Conservation (phyloP, 2,329 filamentous ascomycete genomes). For the Botrytis tulipae region DNA sequence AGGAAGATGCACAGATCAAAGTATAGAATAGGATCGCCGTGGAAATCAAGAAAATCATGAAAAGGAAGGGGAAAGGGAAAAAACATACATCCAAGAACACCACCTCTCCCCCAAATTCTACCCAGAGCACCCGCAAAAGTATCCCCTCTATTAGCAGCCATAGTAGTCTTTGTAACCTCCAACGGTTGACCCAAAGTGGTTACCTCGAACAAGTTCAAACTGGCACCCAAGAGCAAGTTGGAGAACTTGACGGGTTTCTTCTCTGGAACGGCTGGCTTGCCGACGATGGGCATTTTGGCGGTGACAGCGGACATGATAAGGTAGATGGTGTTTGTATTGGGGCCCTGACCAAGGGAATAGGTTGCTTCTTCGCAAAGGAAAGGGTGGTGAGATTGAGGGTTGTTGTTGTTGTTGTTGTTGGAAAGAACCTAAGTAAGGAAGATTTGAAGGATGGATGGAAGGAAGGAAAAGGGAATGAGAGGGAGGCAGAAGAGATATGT, state of each 20-base stretch:
- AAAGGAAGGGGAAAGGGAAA: background rate
- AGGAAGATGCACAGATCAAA: background rate
- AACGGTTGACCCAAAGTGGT: slow-evolving; percentile 71
- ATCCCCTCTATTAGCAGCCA: slow-evolving; percentile 94
- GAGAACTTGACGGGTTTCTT: slow-evolving; percentile 99
- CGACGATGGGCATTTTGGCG: slow-evolving; percentile 38
- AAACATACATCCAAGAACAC: slow-evolving; percentile 83
- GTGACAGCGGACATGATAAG: slow-evolving; percentile 58
- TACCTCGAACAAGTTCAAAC: slow-evolving; percentile 46
- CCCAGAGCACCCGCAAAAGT: slow-evolving; percentile 77
- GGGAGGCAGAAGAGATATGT: background rate
- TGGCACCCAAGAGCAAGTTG: slow-evolving; percentile 70
- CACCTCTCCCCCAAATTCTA: slow-evolving; percentile 92
- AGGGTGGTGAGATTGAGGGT: slow-evolving; percentile 3
- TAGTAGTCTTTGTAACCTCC: slow-evolving; percentile 99
- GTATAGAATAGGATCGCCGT: background rate
- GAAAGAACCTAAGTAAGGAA: background rate
- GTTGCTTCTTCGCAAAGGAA: slow-evolving; percentile 73
- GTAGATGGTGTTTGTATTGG: slow-evolving; percentile 53
- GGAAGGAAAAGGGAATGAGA: background rate
- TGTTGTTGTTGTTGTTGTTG: background rate
- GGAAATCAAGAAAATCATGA: background rate
- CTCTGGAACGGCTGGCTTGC: slow-evolving; percentile 61
- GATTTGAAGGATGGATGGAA: background rate
- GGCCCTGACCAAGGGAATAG: slow-evolving; percentile 98